Evolutionary conservation across 2,329 filamentous ascomycete species (phyloP).

Genomic region (Zymoseptoria tritici): DNA sequence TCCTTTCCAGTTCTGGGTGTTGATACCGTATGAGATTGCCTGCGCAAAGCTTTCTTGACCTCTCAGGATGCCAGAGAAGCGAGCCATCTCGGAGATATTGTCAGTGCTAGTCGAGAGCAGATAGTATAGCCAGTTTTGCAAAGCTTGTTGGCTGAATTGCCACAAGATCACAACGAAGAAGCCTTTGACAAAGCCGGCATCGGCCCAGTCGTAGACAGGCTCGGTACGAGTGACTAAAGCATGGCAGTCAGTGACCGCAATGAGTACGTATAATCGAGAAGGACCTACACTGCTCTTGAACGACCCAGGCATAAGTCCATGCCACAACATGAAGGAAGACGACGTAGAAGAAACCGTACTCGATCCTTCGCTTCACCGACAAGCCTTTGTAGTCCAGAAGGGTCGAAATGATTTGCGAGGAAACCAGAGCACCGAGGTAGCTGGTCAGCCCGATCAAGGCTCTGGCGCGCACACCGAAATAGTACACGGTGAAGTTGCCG

Average conservation of each 20-base stretch:
- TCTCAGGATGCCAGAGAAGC: conserved; percentile 38
- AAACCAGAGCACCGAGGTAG: conserved; percentile 37
- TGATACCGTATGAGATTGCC: conserved; percentile 39
- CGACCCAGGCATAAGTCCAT: conserved; percentile 43
- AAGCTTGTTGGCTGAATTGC: conserved; percentile 45
- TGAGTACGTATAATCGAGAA: too few relatives aligned
- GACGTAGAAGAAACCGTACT: conserved; percentile 36
- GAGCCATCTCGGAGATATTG: conserved; percentile 46
- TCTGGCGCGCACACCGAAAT: conserved; percentile 41
- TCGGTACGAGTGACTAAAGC: conserved; percentile 29
- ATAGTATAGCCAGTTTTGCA: conserved; percentile 53
- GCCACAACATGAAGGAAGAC: conserved; percentile 37
- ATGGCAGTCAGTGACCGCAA: too few relatives aligned
- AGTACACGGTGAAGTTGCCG: conserved; percentile 44
- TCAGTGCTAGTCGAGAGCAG: conserved; percentile 49
- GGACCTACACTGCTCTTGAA: conserved; percentile 37
- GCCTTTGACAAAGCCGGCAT: conserved; percentile 39
- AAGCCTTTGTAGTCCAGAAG: conserved; percentile 40
- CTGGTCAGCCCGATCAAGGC: conserved; percentile 42
- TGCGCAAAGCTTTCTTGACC: conserved; percentile 42
- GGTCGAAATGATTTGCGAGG: conserved; percentile 39
- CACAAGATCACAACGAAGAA: conserved; percentile 45
- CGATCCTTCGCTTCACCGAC: conserved; percentile 37
- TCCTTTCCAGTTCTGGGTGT: conserved; percentile 38
- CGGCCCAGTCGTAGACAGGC: conserved; percentile 39